phyloP scores from a whole-genome alignment of 2,329 filamentous ascomycete genomes.

The Arachnomyces sp. region DNA sequence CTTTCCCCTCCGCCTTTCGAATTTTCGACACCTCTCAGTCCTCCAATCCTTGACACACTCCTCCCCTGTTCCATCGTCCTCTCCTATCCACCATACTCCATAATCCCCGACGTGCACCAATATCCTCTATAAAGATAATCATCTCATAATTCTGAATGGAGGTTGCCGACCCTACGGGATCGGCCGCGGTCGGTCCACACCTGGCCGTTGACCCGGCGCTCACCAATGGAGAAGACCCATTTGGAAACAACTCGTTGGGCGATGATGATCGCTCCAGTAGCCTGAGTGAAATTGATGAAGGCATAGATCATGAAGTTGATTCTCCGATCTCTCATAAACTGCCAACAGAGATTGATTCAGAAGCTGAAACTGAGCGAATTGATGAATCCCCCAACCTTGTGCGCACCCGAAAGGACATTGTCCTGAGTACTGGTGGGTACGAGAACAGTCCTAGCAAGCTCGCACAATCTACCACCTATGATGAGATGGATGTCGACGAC shows the following conservation, averaged over 20 bases:
- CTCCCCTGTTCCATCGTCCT: neutral
- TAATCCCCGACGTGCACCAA: neutral
- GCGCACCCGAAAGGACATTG: conserved; percentile 53
- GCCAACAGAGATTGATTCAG: conserved; percentile 62
- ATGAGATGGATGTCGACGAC: conserved; percentile 27
- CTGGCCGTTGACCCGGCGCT: conserved; percentile 25
- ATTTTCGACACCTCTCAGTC: neutral
- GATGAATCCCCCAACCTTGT: conserved; percentile 74
- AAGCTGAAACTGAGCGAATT: conserved; percentile 89
- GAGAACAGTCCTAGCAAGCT: conserved; percentile 71
- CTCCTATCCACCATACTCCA: conserved; percentile 3
- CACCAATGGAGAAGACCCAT: conserved; percentile 30
- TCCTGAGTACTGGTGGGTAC: conserved; percentile 50
- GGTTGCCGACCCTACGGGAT: conserved; percentile 30
- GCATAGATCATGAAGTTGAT: conserved; percentile 54
- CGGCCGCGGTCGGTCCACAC: conserved; percentile 26
- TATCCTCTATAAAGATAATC: neutral
- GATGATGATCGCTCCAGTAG: conserved; percentile 79
- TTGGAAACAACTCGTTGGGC: conserved; percentile 36
- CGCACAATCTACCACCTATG: conserved; percentile 48
- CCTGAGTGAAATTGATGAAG: conserved; percentile 84
- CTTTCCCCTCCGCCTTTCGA: neutral
- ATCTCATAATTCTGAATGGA: conserved; percentile 27
- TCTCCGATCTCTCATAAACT: conserved; percentile 45
- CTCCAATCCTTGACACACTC: conserved; percentile 1